Evolutionary conservation across 768 basidiomycete genomes (phyloP).

Genomic region (Asterophora lycoperdoides): DNA sequence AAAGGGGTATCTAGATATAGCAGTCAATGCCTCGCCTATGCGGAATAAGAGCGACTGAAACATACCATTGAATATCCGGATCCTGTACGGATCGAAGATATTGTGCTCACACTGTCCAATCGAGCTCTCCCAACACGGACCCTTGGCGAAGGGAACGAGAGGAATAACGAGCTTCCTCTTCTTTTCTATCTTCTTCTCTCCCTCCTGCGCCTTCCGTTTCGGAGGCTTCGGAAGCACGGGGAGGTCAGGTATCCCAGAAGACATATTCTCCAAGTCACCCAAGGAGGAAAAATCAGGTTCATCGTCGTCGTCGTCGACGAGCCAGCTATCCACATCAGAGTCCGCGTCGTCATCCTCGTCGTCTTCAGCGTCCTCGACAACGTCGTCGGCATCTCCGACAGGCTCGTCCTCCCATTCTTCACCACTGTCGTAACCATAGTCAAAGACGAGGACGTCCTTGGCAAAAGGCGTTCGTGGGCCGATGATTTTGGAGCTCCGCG

Average conservation of each 20-base stretch:
- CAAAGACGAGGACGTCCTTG: conserved; percentile 69
- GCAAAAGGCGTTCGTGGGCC: conserved; percentile 83
- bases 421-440: conserved; percentile 93
- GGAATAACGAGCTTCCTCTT: conserved; percentile 76
- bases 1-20: conserved; percentile 56
- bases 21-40: conserved; percentile 3
- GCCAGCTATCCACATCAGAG: conserved; percentile 76
- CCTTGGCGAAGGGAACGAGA: conserved; percentile 76
- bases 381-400: conserved; percentile 73
- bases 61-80: conserved; percentile 82
- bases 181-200: conserved; percentile 50
- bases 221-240: conserved; percentile 21
- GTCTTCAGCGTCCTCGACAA: conserved; percentile 64
- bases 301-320: conserved; percentile 75
- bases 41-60: conserved; percentile 1
- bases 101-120: conserved; percentile 67
- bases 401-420: conserved; percentile 95
- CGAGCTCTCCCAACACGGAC: conserved; percentile 73
- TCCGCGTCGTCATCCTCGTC: conserved; percentile 62
- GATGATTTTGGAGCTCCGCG: conserved; percentile 70
- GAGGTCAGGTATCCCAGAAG: conserved; percentile 33
- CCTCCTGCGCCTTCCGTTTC: conserved; percentile 66
- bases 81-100: conserved; percentile 67
- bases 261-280: conserved; percentile 35
- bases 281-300: conserved; percentile 36